A percentile compares a stretch with the other conserved stretches of the same genome.
phyloP scores from a whole-genome alignment of 345 rosid genomes.

The Carallia pectinifolia region DNA sequence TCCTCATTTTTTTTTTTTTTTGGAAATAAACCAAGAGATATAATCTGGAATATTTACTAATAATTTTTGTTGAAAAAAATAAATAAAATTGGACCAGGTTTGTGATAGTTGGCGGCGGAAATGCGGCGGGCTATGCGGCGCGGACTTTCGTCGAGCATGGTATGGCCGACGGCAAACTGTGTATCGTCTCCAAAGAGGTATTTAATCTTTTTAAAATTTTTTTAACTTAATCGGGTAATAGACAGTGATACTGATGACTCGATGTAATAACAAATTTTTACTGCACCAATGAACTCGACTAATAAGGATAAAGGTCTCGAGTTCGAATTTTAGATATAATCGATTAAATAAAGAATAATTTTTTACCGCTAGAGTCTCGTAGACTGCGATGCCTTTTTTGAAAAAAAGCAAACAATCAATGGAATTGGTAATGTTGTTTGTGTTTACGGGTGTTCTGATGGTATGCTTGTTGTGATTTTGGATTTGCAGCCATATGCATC shows the following conservation, averaged over 20 bases:
- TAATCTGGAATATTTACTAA: not conserved
- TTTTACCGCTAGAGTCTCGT: too few relatives aligned
- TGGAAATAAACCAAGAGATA: not conserved
- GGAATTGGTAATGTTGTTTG: not conserved
- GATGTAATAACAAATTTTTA: too few relatives aligned
- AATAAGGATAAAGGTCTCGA: not conserved
- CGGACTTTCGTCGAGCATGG: slow-evolving; percentile 90
- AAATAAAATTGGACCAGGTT: slow-evolving; percentile 34
- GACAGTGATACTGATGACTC: not conserved
- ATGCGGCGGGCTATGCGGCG: slow-evolving; percentile 98
- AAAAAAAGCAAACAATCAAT: too few relatives aligned
- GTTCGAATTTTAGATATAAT: not conserved
- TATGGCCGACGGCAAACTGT: slow-evolving; percentile 89
- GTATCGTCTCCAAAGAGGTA: slow-evolving; percentile 92
- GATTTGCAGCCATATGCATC: slow-evolving; percentile 72
- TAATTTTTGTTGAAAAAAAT: not conserved
- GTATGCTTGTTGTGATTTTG: slow-evolving; percentile 5
- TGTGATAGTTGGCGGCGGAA: slow-evolving; percentile 94
- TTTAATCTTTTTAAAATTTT: not conserved
- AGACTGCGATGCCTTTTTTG: too few relatives aligned
- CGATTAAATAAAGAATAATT: too few relatives aligned
- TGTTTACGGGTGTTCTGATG: not conserved
- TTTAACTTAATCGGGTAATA: not conserved
- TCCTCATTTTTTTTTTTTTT: not conserved
- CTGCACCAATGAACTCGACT: too few relatives aligned